Evolutionary conservation across 139 green algal species (phyloP).

Genomic region (Tetraselmis chui): DNA sequence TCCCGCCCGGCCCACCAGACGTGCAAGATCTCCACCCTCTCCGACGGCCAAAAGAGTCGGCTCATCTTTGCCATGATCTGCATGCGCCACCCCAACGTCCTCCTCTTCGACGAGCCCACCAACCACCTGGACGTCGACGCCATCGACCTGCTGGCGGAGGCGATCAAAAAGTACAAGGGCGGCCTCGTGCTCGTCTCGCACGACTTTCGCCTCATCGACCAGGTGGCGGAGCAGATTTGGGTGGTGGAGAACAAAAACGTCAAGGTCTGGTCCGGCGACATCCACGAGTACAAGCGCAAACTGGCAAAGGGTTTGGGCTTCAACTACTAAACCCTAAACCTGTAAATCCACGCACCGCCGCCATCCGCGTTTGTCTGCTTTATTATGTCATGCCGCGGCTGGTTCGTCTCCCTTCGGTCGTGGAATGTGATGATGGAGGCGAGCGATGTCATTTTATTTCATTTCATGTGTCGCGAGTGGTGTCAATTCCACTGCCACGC

Average conservation of each 20-base stretch:
- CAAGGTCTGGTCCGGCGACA: slow-evolving; percentile 11
- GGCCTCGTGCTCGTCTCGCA: slow-evolving; percentile 84
- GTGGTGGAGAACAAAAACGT: slow-evolving; percentile 18
- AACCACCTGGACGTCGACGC: slow-evolving; percentile 93
- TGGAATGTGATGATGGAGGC: too few relatives aligned
- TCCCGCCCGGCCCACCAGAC: too few relatives aligned
- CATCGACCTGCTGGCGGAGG: slow-evolving; percentile 88
- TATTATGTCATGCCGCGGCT: too few relatives aligned
- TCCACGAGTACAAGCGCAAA: slow-evolving; percentile 13
- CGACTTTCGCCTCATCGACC: slow-evolving; percentile 82
- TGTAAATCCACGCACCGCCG: too few relatives aligned
- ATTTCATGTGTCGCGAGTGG: too few relatives aligned
- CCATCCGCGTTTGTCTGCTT: too few relatives aligned
- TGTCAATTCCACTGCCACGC: too few relatives aligned
- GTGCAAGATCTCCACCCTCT: slow-evolving; percentile 72
- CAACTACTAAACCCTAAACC: too few relatives aligned
- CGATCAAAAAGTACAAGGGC: slow-evolving; percentile 82
- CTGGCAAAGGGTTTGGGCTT: slow-evolving; percentile 14
- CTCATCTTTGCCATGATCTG: slow-evolving; percentile 90
- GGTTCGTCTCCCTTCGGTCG: too few relatives aligned
- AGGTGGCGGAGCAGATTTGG: slow-evolving; percentile 19
- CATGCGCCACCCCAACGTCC: slow-evolving; percentile 77
- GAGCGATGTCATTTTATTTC: too few relatives aligned
- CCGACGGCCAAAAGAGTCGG: slow-evolving; percentile 81
- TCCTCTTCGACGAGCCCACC: slow-evolving; percentile 71